phyloP scores from a whole-genome alignment of 352 stramenopile species.

The Phytophthora sojae region DNA sequence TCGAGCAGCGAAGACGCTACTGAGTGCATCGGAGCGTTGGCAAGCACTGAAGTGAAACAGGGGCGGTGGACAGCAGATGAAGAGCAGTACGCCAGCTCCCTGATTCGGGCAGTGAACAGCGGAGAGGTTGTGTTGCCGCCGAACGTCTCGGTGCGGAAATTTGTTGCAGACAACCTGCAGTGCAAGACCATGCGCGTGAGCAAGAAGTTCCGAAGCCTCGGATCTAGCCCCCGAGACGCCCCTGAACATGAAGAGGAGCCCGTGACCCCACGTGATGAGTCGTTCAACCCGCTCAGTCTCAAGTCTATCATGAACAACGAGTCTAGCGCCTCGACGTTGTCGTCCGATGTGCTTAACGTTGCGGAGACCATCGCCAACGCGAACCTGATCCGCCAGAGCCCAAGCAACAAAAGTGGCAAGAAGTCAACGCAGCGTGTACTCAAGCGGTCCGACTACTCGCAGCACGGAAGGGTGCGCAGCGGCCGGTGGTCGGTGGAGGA shows the following conservation, averaged over 20 bases:
- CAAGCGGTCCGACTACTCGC: constrained; percentile 84
- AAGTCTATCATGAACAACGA: constrained; percentile 84
- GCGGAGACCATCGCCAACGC: constrained; percentile 32
- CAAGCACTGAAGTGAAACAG: constrained; percentile 46
- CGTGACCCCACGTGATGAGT: constrained; percentile 23
- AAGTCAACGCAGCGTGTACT: constrained; percentile 64
- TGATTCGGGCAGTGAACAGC: constrained; percentile 62
- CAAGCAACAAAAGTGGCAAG: constrained; percentile 28
- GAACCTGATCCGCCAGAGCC: constrained; percentile 34
- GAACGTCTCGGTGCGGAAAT: constrained; percentile 66
- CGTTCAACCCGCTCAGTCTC: constrained; percentile 76
- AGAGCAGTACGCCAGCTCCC: constrained; percentile 60
- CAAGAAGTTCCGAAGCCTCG: constrained; percentile 69
- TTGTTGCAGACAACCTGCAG: constrained; percentile 62
- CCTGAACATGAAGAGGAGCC: constrained; percentile 5
- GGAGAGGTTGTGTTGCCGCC: constrained; percentile 53
- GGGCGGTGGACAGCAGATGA: constrained; percentile 65
- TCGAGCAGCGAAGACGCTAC: constrained; percentile 24
- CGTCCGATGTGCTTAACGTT: constrained; percentile 24
- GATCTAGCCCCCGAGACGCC: constrained; percentile 17
- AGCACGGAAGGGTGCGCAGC: constrained; percentile 74
- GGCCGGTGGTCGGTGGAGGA: constrained; percentile 78
- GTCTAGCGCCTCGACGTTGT: constrained; percentile 6
- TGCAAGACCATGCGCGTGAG: constrained; percentile 74
- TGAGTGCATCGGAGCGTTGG: constrained; percentile 24